Conservation (phyloP, 306 rosid genomes). For the Vicia villosa region DNA sequence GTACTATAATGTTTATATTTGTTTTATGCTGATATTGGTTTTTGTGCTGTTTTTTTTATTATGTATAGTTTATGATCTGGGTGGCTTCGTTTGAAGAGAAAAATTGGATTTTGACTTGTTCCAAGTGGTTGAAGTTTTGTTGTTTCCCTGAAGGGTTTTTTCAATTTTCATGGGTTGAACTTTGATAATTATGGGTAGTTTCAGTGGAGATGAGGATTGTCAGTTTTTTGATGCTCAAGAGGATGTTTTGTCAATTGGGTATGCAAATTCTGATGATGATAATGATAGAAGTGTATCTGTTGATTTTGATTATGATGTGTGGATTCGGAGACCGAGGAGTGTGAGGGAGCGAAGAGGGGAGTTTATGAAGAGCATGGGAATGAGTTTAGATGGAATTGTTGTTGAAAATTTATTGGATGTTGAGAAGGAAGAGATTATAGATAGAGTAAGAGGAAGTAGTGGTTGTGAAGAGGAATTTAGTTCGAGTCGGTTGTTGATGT, state of each 20-base stretch:
- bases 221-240: conserved; percentile 84
- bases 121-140: conserved; percentile 46
- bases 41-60: conserved; percentile 35
- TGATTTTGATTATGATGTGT: conserved; percentile 55
- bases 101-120: conserved; percentile 50
- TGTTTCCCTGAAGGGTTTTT: conserved; percentile 64
- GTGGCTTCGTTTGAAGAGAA: conserved; percentile 56
- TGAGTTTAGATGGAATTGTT: conserved; percentile 44
- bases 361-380: conserved; percentile 68
- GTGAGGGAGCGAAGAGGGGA: conserved; percentile 68
- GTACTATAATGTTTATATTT: conserved; percentile 41
- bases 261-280: conserved; percentile 45
- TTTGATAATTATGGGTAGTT: conserved; percentile 69
- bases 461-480: conserved; percentile 58
- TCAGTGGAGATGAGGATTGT: conserved; percentile 67
- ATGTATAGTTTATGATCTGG: conserved; percentile 40
- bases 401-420: conserved; percentile 39
- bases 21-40: conserved; percentile 56
- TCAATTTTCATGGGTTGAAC: conserved; percentile 89
- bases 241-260: conserved; percentile 60
- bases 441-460: conserved; percentile 45
- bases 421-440: conserved; percentile 42
- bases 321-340: conserved; percentile 72
- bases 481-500: conserved; percentile 60
- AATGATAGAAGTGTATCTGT: conserved; percentile 37